These are phyloP conservation scores for Acanthamoeba healyi DNA, from an alignment of 208 protist species.

Conservation along the genomic window DNA sequence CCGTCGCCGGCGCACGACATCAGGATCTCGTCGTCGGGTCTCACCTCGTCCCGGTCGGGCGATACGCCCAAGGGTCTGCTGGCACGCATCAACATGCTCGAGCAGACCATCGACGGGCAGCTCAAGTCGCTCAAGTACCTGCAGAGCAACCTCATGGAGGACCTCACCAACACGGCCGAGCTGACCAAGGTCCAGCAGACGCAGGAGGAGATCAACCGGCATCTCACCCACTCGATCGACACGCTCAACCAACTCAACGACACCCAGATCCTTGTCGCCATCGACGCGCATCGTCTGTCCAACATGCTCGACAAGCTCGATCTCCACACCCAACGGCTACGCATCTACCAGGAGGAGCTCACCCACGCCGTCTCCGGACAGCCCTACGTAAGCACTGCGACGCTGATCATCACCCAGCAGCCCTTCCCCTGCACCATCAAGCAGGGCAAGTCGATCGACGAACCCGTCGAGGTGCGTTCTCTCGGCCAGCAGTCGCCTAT, in stretches of 20 bases:
- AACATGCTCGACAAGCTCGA: background rate
- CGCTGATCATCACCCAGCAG: slow-evolving; percentile 38
- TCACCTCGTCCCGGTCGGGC: background rate
- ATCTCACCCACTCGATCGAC: too few species aligned
- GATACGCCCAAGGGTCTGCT: too few species aligned
- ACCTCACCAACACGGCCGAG: background rate
- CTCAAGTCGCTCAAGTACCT: slow-evolving; percentile 51
- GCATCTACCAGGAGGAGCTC: slow-evolving; percentile 59
- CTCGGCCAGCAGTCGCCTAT: too few species aligned
- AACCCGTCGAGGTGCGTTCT: slow-evolving; percentile 50
- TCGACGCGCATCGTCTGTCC: slow-evolving; percentile 1
- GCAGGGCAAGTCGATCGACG: slow-evolving; percentile 59
- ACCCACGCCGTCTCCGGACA: background rate
- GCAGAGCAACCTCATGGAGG: slow-evolving; percentile 11
- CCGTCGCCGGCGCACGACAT: background rate
- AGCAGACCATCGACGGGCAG: slow-evolving; percentile 42
- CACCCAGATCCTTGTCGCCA: slow-evolving; percentile 44
- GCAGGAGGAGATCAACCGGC: slow-evolving; percentile 38
- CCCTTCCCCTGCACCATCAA: slow-evolving; percentile 69
- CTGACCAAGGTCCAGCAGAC: slow-evolving; percentile 23
- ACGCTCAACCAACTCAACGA: slow-evolving; percentile 46
- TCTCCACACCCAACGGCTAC: slow-evolving; percentile 2
- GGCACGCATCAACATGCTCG: too few species aligned
- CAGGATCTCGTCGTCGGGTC: background rate
- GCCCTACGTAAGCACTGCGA: background rate